Evolutionary conservation across 2,329 filamentous ascomycete genomes (phyloP).

Genomic region (Aspergillus arachidicola): DNA sequence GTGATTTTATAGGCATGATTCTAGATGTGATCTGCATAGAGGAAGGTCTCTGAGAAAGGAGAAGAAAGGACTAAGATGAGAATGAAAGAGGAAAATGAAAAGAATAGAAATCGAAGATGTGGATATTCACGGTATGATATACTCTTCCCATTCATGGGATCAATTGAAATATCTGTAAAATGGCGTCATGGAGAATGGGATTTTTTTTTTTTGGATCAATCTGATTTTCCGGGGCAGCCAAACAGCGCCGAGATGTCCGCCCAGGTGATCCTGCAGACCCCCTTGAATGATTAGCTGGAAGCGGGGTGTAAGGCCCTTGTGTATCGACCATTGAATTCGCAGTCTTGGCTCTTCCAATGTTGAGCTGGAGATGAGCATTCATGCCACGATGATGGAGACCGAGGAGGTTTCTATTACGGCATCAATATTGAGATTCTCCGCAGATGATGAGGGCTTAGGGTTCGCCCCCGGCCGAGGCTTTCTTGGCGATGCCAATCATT

Average conservation of each 20-base stretch:
- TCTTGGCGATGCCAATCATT: conserved; percentile 4
- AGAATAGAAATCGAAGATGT: conserved; percentile 3
- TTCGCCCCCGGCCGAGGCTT: neutral
- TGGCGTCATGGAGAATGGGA: conserved; percentile 14
- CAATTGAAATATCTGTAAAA: conserved; percentile 1
- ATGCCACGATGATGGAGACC: conserved; percentile 16
- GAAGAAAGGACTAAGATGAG: neutral
- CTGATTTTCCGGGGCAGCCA: conserved; percentile 5
- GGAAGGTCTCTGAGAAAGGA: neutral
- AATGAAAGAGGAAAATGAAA: neutral
- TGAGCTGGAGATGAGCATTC: conserved; percentile 2
- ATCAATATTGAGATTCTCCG: conserved; percentile 20
- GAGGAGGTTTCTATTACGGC: conserved; percentile 26
- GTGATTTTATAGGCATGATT: conserved; percentile 55
- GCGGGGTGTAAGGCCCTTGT: neutral
- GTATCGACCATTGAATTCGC: conserved; percentile 10
- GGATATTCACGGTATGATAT: conserved; percentile 16
- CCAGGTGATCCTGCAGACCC: conserved; percentile 1
- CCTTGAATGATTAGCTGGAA: conserved; percentile 7
- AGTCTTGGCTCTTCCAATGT: conserved; percentile 14
- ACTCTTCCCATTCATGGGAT: neutral
- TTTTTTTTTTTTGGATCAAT: conserved; percentile 3
- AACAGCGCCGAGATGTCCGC: neutral
- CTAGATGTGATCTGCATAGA: conserved; percentile 19
- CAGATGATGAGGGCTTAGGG: conserved; percentile 13